These are phyloP conservation scores for Suhomyces bokatorum DNA, from an alignment of 1,139 yeast species.

Conservation along the genomic window DNA sequence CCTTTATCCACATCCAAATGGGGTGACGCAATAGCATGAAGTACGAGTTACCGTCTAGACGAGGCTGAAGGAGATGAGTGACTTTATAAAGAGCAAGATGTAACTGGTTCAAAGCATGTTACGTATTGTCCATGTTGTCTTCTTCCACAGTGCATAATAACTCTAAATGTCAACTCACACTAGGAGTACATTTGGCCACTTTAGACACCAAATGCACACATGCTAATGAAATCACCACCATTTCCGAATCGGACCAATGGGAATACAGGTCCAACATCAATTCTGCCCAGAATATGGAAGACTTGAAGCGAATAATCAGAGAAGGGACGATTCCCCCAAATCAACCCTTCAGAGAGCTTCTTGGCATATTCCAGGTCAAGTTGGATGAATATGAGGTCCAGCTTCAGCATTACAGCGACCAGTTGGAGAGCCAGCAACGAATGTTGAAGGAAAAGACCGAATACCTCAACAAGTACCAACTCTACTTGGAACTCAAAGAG, in stretches of 20 bases:
- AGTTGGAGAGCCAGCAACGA: slow-evolving; percentile 5
- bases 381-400: slow-evolving; percentile 7
- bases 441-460: slow-evolving; percentile 5
- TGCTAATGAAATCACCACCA: neutral
- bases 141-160: no score
- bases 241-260: neutral
- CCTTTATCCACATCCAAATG: neutral
- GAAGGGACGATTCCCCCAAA: neutral
- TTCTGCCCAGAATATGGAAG: neutral
- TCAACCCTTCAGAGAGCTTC: neutral
- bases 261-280: neutral
- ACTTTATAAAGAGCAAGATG: no score
- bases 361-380: slow-evolving; percentile 1
- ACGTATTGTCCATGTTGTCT: no score
- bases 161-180: no score
- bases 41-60: no score
- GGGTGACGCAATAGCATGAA: no score
- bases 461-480: slow-evolving; percentile 5
- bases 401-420: slow-evolving; percentile 3
- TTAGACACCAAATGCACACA: neutral
- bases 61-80: no score
- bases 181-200: no score
- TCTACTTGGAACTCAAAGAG: neutral
- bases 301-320: neutral
- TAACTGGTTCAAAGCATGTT: no score